Evolutionary conservation across 768 basidiomycete genomes (phyloP).

Genomic region (Amanita inopinata): DNA sequence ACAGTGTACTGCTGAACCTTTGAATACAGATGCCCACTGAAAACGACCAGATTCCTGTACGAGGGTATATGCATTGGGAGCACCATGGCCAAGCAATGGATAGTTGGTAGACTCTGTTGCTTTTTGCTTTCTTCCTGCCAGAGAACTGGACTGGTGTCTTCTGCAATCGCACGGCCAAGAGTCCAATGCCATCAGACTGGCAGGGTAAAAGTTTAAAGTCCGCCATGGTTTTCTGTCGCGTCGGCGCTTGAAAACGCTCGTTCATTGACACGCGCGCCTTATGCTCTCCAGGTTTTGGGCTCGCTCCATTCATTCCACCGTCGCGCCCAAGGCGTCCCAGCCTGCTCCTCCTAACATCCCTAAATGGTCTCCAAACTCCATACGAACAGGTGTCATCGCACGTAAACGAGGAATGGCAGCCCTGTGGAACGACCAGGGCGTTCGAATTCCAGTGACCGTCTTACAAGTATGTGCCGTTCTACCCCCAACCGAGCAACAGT

Average conservation of each 20-base stretch:
- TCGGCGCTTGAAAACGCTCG: too few species aligned
- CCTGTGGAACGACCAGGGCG: constrained; percentile 87
- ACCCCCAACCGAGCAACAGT: constrained; percentile 2
- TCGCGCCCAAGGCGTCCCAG: constrained; percentile 14
- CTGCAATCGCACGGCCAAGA: constrained; percentile 55
- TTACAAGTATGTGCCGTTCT: constrained; percentile 56
- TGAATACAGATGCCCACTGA: constrained; percentile 41
- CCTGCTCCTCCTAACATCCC: constrained; percentile 14
- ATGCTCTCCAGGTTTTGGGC: constrained; percentile 44
- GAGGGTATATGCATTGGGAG: constrained; percentile 48
- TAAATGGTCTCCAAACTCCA: constrained; percentile 80
- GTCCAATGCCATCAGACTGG: constrained; percentile 62
- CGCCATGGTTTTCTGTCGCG: too few species aligned
- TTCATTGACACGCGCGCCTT: constrained; percentile 4
- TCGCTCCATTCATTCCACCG: constrained; percentile 38
- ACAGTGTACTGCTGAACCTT: constrained; percentile 12
- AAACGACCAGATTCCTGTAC: constrained; percentile 31
- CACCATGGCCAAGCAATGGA: constrained; percentile 49
- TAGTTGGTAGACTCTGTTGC: constrained; percentile 24
- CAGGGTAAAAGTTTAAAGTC: constrained; percentile 18
- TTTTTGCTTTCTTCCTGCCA: constrained; percentile 20
- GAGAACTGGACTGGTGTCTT: constrained; percentile 14
- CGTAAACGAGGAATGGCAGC: constrained; percentile 94
- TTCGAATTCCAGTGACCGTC: constrained; percentile 83
- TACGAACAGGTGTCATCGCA: constrained; percentile 88